Evolutionary conservation across 1,139 yeast species (phyloP).

Genomic region (Kodamaea sp.): DNA sequence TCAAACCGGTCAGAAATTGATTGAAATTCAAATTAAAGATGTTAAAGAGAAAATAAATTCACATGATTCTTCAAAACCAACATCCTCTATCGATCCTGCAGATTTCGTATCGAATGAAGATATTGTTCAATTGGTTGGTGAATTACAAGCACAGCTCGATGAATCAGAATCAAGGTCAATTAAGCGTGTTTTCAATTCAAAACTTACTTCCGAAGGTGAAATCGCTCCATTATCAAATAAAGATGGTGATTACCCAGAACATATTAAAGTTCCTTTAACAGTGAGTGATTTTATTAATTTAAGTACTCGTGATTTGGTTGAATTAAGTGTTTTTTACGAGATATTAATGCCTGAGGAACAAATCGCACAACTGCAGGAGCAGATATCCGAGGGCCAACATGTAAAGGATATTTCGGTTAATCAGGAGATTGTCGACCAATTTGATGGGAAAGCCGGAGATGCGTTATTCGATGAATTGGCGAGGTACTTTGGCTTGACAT

Average conservation of each 20-base stretch:
- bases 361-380: slow-evolving; percentile 4
- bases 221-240: slow-evolving; percentile 15
- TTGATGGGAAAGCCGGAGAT: slow-evolving; percentile 32
- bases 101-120: slow-evolving; percentile 80
- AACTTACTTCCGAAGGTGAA: slow-evolving; percentile 11
- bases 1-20: slow-evolving; percentile 72
- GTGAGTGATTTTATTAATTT: slow-evolving; percentile 50
- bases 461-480: slow-evolving; percentile 62
- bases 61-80: slow-evolving; percentile 17
- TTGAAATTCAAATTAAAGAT: slow-evolving; percentile 60
- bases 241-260: slow-evolving; percentile 64
- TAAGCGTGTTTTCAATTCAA: slow-evolving; percentile 52
- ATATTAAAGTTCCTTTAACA: slow-evolving; percentile 54
- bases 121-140: slow-evolving; percentile 67
- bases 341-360: slow-evolving; percentile 46
- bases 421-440: slow-evolving; percentile 34
- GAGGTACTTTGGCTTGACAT: slow-evolving; percentile 60
- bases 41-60: slow-evolving; percentile 38
- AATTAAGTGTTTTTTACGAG: slow-evolving; percentile 68
- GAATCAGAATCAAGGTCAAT: slow-evolving; percentile 62
- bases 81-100: slow-evolving; percentile 39
- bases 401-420: slow-evolving; percentile 17
- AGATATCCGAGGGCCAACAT: slow-evolving; percentile 5
- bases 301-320: slow-evolving; percentile 41
- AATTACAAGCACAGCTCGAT: slow-evolving; percentile 82